A percentile compares a stretch with the other conserved stretches of the same genome.
Conservation (phyloP, 495 filamentous ascomycete genomes). For the Hyaloscypha variabilis region DNA sequence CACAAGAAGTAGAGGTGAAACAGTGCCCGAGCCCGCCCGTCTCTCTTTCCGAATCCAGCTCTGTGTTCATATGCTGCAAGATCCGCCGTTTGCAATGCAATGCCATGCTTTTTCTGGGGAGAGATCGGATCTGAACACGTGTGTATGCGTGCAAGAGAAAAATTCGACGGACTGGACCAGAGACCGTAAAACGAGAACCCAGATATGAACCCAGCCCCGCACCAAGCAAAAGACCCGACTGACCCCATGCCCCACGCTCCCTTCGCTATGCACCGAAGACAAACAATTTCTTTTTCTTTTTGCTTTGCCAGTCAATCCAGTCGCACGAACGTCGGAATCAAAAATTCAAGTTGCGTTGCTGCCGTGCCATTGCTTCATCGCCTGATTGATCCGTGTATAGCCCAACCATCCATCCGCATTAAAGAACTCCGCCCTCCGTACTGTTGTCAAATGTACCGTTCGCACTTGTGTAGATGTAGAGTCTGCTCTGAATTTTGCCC, state of each 20-base stretch:
- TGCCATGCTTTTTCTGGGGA: not conserved
- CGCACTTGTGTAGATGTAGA: slow-evolving; percentile 20
- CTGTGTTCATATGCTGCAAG: not conserved
- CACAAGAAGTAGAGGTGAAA: slow-evolving; percentile 32
- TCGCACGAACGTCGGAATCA: slow-evolving; percentile 11
- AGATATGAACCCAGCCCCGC: slow-evolving; percentile 47
- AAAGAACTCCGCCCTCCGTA: slow-evolving; percentile 31
- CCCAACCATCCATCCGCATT: slow-evolving; percentile 31
- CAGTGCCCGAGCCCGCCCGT: slow-evolving; percentile 18
- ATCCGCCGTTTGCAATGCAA: not conserved
- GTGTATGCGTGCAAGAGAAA: not conserved
- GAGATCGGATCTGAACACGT: not conserved
- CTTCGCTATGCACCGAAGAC: slow-evolving; percentile 58
- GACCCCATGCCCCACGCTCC: slow-evolving; percentile 58
- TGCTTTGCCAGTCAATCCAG: slow-evolving; percentile 15
- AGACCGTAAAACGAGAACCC: slow-evolving; percentile 39
- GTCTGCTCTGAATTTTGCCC: slow-evolving; percentile 25
- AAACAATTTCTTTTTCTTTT: slow-evolving; percentile 22
- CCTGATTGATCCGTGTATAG: slow-evolving; percentile 15
- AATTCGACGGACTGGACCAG: not conserved
- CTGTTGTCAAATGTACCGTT: slow-evolving; percentile 22
- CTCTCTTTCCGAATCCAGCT: not conserved
- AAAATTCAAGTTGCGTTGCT: slow-evolving; percentile 13
- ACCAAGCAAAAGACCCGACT: slow-evolving; percentile 59
- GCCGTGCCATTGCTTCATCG: slow-evolving; percentile 14